Evolutionary conservation across 1,139 yeast genomes (phyloP).

Genomic region (Lodderomyces jiufengensis): DNA sequence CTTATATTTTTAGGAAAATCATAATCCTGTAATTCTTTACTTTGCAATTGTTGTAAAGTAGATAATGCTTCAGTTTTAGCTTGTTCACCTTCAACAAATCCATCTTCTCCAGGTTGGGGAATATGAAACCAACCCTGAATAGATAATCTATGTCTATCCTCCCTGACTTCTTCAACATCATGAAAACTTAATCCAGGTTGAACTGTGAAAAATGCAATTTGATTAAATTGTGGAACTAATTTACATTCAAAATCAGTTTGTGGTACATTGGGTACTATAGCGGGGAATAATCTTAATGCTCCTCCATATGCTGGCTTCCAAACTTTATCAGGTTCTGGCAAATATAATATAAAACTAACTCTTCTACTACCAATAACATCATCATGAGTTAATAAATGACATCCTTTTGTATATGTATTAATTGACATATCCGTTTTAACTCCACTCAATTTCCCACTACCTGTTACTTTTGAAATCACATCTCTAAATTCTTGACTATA

Average conservation of each 20-base stretch:
- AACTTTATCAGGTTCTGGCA: constrained; percentile 84
- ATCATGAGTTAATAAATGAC: constrained; percentile 92
- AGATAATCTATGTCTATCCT: constrained; percentile 81
- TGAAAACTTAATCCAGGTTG: constrained; percentile 96
- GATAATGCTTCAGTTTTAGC: constrained; percentile 72
- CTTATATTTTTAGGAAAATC: constrained; percentile 69
- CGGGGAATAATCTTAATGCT: constrained; percentile 79
- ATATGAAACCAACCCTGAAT: constrained; percentile 99
- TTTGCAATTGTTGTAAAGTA: constrained; percentile 76
- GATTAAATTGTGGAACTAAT: constrained; percentile 90
- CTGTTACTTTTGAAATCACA: constrained; percentile 75
- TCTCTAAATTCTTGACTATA: constrained; percentile 85
- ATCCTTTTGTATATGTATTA: constrained; percentile 87
- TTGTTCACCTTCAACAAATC: constrained; percentile 76
- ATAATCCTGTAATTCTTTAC: constrained; percentile 70
- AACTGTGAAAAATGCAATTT: constrained; percentile 91
- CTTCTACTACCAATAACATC: constrained; percentile 96
- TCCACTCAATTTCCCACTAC: constrained; percentile 88
- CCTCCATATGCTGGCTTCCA: constrained; percentile 96
- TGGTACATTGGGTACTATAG: constrained; percentile 87
- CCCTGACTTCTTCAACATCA: constrained; percentile 95
- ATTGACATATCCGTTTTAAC: constrained; percentile 87
- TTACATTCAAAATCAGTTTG: constrained; percentile 66
- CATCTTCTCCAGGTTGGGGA: constrained; percentile 90
- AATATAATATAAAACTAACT: constrained; percentile 84